phyloP scores from a whole-genome alignment of 345 rosid species.

The Odontarrhena argentea region DNA sequence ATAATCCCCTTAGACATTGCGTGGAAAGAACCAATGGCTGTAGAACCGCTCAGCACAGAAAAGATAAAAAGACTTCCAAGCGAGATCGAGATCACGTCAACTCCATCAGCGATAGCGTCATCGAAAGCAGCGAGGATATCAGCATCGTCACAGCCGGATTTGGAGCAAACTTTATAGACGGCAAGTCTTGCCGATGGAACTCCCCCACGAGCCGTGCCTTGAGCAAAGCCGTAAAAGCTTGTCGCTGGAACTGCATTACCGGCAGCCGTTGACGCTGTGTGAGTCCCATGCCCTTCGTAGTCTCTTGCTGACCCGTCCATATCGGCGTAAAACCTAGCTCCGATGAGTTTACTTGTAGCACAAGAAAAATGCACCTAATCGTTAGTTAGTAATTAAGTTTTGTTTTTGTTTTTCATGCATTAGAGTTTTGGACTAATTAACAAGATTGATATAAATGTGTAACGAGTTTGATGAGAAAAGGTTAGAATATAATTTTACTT shows the following conservation, averaged over 20 bases:
- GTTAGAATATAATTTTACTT: slow-evolving; percentile 39
- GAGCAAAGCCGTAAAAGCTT: slow-evolving; percentile 33
- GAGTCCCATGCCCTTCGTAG: slow-evolving; percentile 35
- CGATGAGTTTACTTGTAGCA: slow-evolving; percentile 30
- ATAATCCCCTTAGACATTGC: slow-evolving; percentile 50
- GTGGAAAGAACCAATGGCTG: slow-evolving; percentile 51
- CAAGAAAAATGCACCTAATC: slow-evolving; percentile 3
- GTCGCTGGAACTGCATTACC: slow-evolving; percentile 25
- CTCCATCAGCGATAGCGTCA: slow-evolving; percentile 38
- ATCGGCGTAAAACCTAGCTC: slow-evolving; percentile 36
- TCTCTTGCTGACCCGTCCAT: slow-evolving; percentile 28
- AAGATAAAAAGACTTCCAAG: too few species aligned
- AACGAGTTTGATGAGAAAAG: not conserved
- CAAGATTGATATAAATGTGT: not conserved
- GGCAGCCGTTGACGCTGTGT: slow-evolving; percentile 40
- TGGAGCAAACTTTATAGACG: slow-evolving; percentile 27
- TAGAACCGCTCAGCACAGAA: not conserved
- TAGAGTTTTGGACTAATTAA: too few species aligned
- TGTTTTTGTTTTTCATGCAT: too few species aligned
- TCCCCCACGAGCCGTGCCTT: slow-evolving; percentile 42
- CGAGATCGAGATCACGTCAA: slow-evolving; percentile 36
- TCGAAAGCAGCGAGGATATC: slow-evolving; percentile 35
- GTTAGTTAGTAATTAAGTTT: too few species aligned
- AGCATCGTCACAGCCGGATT: slow-evolving; percentile 8
- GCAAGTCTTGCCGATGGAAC: slow-evolving; percentile 34